phyloP scores from a whole-genome alignment of 371 early-diverging fungal genomes.

The Umbelopsis sp. region DNA sequence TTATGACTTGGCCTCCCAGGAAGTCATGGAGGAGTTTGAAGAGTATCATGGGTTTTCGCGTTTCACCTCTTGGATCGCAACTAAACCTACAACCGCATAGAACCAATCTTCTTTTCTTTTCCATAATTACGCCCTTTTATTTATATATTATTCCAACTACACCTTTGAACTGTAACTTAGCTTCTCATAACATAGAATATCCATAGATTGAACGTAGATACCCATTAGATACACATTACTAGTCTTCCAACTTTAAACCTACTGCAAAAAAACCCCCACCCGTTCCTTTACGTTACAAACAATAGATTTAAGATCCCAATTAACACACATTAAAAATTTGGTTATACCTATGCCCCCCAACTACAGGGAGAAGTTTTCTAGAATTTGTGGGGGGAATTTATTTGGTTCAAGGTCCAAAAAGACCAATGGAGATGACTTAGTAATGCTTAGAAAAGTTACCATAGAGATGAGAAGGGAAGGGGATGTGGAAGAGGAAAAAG shows the following conservation, averaged over 20 bases:
- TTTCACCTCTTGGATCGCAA: constrained; percentile 45
- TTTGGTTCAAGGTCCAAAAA: neutral
- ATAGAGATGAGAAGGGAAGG: neutral
- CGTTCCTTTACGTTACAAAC: neutral
- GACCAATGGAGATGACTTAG: neutral
- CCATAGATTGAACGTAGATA: constrained; percentile 16
- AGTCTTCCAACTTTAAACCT: neutral
- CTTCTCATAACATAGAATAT: constrained; percentile 6
- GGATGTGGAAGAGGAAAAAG: neutral
- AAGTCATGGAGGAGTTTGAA: constrained; percentile 50
- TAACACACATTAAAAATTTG: too few relatives aligned
- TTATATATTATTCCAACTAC: too few relatives aligned
- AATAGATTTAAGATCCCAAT: too few relatives aligned
- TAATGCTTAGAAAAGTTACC: constrained; percentile 1
- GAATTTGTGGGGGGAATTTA: neutral
- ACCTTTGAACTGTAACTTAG: too few relatives aligned
- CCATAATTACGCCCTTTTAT: too few relatives aligned
- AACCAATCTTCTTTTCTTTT: too few relatives aligned
- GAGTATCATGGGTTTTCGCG: constrained; percentile 46
- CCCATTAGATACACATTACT: neutral
- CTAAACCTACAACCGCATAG: constrained; percentile 24
- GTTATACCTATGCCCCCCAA: too few relatives aligned
- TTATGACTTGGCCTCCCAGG: constrained; percentile 45
- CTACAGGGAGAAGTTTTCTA: too few relatives aligned
- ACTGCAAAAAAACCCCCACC: neutral